Base-by-base conservation (phyloP, 129 eudicot genomes). In the Apium graveolens region DNA sequence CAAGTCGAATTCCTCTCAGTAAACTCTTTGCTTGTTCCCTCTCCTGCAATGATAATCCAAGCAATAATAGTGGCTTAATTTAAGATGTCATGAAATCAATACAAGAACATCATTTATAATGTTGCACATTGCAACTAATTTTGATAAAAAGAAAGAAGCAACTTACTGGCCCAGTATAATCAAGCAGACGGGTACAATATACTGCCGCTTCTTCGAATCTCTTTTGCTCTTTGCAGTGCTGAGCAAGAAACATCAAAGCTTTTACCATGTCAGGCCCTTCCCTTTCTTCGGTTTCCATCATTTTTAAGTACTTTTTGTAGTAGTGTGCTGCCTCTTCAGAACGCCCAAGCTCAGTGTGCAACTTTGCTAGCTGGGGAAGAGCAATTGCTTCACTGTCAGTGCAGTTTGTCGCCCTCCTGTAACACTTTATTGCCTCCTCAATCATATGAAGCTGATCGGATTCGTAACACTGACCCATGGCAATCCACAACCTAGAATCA, bases 251-350 rank as follows among this genome's bases (percentile, higher is more conserved):
- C 86, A 84, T 21, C 78, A 96, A 71, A 65, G 97, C 97, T 80
- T 90, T 95, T 42, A 90, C 97, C 92, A 92, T 88, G 80, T 96
- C 90, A 3, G 91, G 96, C n/a, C 96, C 96, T 88, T 96, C 97
- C 45, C 96, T 84, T 70, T 92, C 97, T 76, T 96, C 96, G 9
- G 73, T 88, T 81, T 96, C 97, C 99, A 96, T 96, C 77, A 89
- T 85, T 76, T 96, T 97, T 91, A 96, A 85, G 86, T 96, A 96
- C 80, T 90, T 95, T 79, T 86, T 83, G 83, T 92, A 92, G 86
- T 89, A 96, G 63, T 86, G 89, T 29, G 97, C 97, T 1, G 97
- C 99, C 84, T 90, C 95, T 74, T 91, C 81, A 44, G 43, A 29
- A 43, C 81, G 89, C 34, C 96, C 97, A 38, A 92, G 87, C 75